Evolutionary conservation across 208 protist genomes (phyloP).

Genomic region (Tetramitus jugosus): DNA sequence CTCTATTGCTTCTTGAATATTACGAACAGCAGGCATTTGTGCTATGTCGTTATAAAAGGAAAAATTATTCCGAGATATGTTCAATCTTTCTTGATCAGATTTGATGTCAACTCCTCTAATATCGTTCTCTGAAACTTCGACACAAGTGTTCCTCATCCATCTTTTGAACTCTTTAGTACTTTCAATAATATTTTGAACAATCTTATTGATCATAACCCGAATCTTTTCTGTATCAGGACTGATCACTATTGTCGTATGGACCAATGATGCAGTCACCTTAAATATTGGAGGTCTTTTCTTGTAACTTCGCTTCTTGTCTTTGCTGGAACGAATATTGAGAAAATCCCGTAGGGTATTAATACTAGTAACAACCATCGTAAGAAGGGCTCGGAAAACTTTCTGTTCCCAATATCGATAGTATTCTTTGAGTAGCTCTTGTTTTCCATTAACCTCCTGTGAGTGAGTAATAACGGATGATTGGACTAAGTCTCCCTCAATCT

Average conservation of each 20-base stretch:
- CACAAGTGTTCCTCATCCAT: slow-evolving; percentile 90
- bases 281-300: slow-evolving; percentile 66
- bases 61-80: slow-evolving; percentile 72
- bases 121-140: slow-evolving; percentile 80
- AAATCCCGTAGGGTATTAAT: slow-evolving; percentile 70
- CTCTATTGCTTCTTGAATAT: slow-evolving; percentile 73
- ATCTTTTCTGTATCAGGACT: slow-evolving; percentile 83
- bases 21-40: slow-evolving; percentile 71
- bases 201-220: slow-evolving; percentile 63
- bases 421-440: slow-evolving; percentile 61
- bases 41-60: slow-evolving; percentile 88
- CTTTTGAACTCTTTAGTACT: slow-evolving; percentile 83
- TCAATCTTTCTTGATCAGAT: slow-evolving; percentile 36
- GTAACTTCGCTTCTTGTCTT: slow-evolving; percentile 24
- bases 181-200: slow-evolving; percentile 73
- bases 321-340: slow-evolving; percentile 62
- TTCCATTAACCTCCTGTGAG: slow-evolving; percentile 60
- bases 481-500: slow-evolving; percentile 70
- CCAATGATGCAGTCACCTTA: slow-evolving; percentile 79
- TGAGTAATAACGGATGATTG: slow-evolving; percentile 9
- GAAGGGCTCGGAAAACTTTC: slow-evolving; percentile 81
- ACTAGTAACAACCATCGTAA: slow-evolving; percentile 71
- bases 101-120: slow-evolving; percentile 49
- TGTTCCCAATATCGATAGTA: slow-evolving; percentile 95
- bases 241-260: slow-evolving; percentile 71